These are phyloP conservation scores for Ascochyta fabae DNA, from an alignment of 2,329 filamentous ascomycete species.

Conservation along the genomic window DNA sequence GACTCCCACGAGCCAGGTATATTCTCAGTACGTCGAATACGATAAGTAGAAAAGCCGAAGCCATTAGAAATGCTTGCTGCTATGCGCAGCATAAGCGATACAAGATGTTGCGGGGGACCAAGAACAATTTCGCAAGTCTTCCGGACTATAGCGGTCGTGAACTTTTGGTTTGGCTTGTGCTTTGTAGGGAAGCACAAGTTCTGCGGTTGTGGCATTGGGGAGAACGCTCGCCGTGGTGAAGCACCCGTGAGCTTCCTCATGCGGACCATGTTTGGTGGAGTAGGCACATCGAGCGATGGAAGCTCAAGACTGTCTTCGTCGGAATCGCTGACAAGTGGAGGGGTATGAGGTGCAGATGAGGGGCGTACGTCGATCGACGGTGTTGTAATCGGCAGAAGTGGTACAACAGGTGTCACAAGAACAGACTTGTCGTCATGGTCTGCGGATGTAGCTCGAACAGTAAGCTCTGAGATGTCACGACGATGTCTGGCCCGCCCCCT, in stretches of 20 bases:
- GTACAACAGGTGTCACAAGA: slow-evolving; percentile 33
- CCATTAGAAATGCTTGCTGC: slow-evolving; percentile 73
- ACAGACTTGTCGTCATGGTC: slow-evolving; percentile 21
- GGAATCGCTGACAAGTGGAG: slow-evolving; percentile 53
- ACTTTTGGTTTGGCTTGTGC: slow-evolving; percentile 46
- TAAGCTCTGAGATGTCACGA: slow-evolving; percentile 47
- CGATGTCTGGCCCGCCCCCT: slow-evolving; percentile 44
- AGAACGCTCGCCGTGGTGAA: slow-evolving; percentile 65
- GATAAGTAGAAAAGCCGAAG: slow-evolving; percentile 45
- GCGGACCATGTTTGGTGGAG: slow-evolving; percentile 47
- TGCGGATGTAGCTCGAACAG: slow-evolving; percentile 36
- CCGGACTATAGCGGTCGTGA: slow-evolving; percentile 68
- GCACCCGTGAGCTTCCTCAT: slow-evolving; percentile 57
- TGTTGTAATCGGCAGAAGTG: slow-evolving; percentile 24
- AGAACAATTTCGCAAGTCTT: slow-evolving; percentile 80
- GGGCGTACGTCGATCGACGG: slow-evolving; percentile 30
- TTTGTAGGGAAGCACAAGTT: slow-evolving; percentile 66
- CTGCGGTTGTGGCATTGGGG: slow-evolving; percentile 71
- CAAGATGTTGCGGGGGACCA: slow-evolving; percentile 78
- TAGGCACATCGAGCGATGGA: slow-evolving; percentile 49
- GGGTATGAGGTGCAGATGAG: slow-evolving; percentile 51
- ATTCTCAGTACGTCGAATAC: slow-evolving; percentile 37
- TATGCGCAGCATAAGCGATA: slow-evolving; percentile 80
- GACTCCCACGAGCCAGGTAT: slow-evolving; percentile 63
- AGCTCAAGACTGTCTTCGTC: slow-evolving; percentile 53